Percentiles rank a stretch among this genome's conserved stretches.
Evolutionary conservation across 306 rosid genomes (phyloP).

Genomic region (Casuarina equisetifolia): DNA sequence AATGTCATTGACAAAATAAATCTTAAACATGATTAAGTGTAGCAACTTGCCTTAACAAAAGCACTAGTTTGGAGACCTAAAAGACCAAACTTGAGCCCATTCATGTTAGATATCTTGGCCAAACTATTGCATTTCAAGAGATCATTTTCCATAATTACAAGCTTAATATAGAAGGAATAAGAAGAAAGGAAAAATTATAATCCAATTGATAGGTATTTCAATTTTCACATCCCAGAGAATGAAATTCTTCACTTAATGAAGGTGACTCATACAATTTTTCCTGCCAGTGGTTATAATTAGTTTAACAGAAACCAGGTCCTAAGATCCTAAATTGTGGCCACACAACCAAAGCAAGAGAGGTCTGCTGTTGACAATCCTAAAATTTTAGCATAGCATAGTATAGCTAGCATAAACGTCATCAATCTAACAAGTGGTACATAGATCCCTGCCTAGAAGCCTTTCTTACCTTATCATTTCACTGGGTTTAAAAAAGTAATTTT

Average conservation of each 20-base stretch:
- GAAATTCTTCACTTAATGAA: neutral
- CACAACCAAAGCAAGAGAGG: neutral
- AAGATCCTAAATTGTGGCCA: neutral
- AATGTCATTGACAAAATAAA: too few species aligned
- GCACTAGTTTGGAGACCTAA: neutral
- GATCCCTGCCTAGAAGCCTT: neutral
- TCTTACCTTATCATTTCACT: neutral
- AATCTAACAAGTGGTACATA: neutral
- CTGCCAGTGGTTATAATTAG: neutral
- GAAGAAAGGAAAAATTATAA: neutral
- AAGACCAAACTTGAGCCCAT: neutral
- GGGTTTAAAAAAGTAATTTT: neutral
- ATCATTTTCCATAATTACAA: neutral
- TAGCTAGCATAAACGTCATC: neutral
- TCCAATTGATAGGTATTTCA: neutral
- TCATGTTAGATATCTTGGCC: neutral
- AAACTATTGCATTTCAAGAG: neutral
- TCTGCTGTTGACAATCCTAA: neutral
- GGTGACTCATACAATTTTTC: neutral
- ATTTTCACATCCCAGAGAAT: neutral
- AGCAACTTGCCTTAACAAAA: neutral
- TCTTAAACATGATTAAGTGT: neutral
- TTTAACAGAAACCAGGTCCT: neutral
- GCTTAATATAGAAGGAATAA: neutral
- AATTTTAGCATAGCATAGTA: too few species aligned